Conservation (phyloP, 1,139 yeast genomes). For the Geotrichum bryndzae region DNA sequence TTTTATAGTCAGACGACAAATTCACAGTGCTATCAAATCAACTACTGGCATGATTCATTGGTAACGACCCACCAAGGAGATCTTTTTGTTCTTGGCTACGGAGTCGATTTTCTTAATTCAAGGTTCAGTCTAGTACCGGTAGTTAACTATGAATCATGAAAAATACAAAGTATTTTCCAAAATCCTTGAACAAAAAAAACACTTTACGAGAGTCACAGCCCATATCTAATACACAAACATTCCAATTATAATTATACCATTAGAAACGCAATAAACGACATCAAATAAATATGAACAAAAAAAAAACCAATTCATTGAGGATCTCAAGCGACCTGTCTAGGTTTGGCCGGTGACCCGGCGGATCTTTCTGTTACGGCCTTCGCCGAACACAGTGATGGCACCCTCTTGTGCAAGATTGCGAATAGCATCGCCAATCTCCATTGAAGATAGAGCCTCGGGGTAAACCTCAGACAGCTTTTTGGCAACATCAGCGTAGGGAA, state of each 20-base stretch:
- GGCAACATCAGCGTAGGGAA: constrained; percentile 58
- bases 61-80: neutral
- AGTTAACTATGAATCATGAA: too few species aligned
- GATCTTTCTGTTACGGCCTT: constrained; percentile 63
- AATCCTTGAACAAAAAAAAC: too few species aligned
- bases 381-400: constrained; percentile 63
- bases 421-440: constrained; percentile 63
- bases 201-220: too few species aligned
- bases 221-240: neutral
- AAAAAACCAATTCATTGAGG: neutral
- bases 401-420: constrained; percentile 73
- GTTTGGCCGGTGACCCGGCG: constrained; percentile 38
- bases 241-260: neutral
- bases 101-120: too few species aligned
- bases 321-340: neutral
- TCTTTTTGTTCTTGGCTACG: too few species aligned
- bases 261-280: neutral
- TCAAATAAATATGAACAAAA: neutral
- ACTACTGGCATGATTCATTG: neutral
- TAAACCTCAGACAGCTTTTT: constrained; percentile 63
- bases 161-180: too few species aligned
- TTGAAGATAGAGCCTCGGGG: constrained; percentile 61
- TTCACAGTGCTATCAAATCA: neutral
- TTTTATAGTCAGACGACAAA: neutral
- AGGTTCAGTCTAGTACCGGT: too few species aligned